Evolutionary conservation across 169 alveolate species (phyloP), one percentile per base, ranked within the genome.

Genomic region (Plasmodium coatneyi): DNA sequence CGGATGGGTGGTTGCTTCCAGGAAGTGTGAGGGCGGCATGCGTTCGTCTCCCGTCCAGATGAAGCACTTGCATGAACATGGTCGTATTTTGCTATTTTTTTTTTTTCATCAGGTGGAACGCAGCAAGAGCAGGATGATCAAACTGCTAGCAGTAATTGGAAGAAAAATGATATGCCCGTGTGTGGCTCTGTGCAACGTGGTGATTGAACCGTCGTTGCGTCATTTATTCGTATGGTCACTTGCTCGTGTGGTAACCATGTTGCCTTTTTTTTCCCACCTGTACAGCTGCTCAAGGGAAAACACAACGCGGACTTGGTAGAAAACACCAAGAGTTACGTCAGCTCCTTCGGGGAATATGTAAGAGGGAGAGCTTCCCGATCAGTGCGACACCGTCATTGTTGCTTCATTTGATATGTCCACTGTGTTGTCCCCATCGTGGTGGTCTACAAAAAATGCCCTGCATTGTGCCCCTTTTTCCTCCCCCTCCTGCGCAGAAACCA

Each of bases 71-170:
- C 32, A 9, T 36, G 49, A 5, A 5, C 36, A 41, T 70, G 34
- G 36, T 52, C 71, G 10, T 54, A 52, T 22, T 6, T 12, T 12
- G 9, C 1, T 46, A 10, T 46, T 46, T 19, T 82, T 54, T 82
- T 28, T 54, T 36, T 82, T 16, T 82, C 9, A 28, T 25, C 80
- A 84, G 93, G 78, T 84, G 54, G 93, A 84, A 84, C 54, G 79
- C 41, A 84, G 93, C 93, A 84, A 84, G 46, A 84, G 80, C 22
- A 84, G 66, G 80, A 84, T 84, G 93, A 84, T 84, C 30, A 79
- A 84, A 76, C 84, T 84, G 43, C 93, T 84, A 76, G 93, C 86
- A 7, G 93, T 84, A 84, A 84, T 5, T 41, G 19, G 36, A 7
- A 25, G 60, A 66, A 74, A 84, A 71, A 16, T 7, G 30, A 9